Evolutionary conservation across 2,329 filamentous ascomycete species (phyloP), one percentile per base, ranked within the genome.

Genomic region (Phoma sp.): DNA sequence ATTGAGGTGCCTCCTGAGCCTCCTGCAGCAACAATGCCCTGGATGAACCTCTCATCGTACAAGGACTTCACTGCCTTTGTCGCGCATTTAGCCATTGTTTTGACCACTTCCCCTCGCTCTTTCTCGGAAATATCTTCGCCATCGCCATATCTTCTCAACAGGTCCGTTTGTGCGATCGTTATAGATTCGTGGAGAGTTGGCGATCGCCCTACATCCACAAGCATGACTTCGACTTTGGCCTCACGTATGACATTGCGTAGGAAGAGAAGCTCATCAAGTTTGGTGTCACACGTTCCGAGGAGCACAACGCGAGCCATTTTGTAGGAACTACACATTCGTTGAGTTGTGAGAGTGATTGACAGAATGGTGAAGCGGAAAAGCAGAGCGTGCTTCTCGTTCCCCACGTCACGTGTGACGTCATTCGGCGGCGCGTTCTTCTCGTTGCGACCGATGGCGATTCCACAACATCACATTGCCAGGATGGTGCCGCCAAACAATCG

Each of bases 271-370:
- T 89, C 85, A 5, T 81, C 70, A 10, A 86, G 76, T 67, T 89
- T 89, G 29, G 85, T 88, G 65, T 89, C 87, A 65, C 83, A 86
- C 13, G 85, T 89, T 19, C 86, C 86, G 21, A 89, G 70, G 13
- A 88, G 72, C 45, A 83, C 75, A 47, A 88, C 80, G 73, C 56
- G 51, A 15, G 62, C 43, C 21, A 55, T 55, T 4, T 17, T 45
- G 51, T 8, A 15, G 21, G 6, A 9, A n/a, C 32, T 38, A 27
- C 10, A 36, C 5, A 31, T 19, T 9, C 41, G 29, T 35, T 29
- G 27, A 6, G 29, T 10, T 31, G 3, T 31, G 29, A 31, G 12
- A 21, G 17, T 7, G n/a, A 6, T 10, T 21, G 39, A 21, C 15
- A 12, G 36, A 17, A 43, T n/a, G 22, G 15, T 25, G 33, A n/a